Evolutionary conservation across 306 rosid genomes (phyloP), one percentile per base, ranked within the genome.

Genomic region (Cyclanthera cordifolia): DNA sequence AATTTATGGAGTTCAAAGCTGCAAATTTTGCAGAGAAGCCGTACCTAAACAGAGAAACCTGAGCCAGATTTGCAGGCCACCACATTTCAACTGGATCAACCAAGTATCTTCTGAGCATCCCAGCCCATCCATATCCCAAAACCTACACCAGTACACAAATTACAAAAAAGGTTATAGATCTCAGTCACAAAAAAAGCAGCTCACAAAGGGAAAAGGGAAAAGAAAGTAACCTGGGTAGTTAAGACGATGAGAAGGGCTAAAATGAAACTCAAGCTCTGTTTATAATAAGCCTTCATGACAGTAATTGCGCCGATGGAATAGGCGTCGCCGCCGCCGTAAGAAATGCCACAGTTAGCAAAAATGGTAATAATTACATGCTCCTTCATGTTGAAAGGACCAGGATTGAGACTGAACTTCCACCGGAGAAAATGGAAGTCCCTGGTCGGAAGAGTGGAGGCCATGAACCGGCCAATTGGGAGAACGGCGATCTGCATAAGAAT

Each of bases 101-200:
- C 81, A 90, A 79, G 75, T 90, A 93, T 80, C 90, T 85, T 77
- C 99, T 86, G 13, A 93, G 85, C 79, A 93, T 83, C 65, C 99
- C 99, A 76, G 99, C 99, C 99, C 99, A 93, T 71, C 99, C 99
- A 85, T 93, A 93, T n/a, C 99, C 99, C 66, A 93, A 32, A n/a
- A 93, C 53, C 99, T 93, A 88, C 85, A 75, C 24, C 32, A 58
- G 61, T 51, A 24, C 5, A 37, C 48, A 45, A 45, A 43, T 10
- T 51, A 28, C 28, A 2, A 4, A 52, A 4, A 58, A 15, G 2
- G 9, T 34, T 34, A 11, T 34, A 34, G 41, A 34, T 34, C 37
- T 34, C 41, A 34, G 1, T 37, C 1, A 37, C 7, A 37, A 37
- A 37, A 37, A 10, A 37, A 37, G 0, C 43, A 37, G 5, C 41